Conservation (phyloP, 176 grass and related monocot genomes). For the Ensete glaucum region DNA sequence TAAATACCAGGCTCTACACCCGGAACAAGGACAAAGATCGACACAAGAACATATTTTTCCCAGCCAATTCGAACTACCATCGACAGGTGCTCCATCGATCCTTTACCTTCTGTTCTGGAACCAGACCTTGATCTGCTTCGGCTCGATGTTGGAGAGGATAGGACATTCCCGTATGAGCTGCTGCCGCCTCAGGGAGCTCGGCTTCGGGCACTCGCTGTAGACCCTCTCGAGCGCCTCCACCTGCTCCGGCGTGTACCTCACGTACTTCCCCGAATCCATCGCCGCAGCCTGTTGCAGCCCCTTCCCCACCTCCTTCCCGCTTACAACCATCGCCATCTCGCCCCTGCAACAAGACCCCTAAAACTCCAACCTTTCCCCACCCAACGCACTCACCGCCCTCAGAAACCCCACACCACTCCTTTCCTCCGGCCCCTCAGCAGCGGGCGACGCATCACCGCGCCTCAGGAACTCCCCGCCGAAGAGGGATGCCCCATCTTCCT, state of each 20-base stretch:
- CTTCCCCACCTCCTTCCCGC: constrained; percentile 15
- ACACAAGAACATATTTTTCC: too few relatives aligned
- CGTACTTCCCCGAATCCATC: constrained; percentile 85
- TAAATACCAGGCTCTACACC: too few relatives aligned
- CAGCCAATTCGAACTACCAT: too few relatives aligned
- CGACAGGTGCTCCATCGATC: not conserved
- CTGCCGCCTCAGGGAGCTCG: constrained; percentile 69
- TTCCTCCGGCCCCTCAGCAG: not conserved
- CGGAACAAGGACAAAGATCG: too few relatives aligned
- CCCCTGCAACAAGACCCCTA: not conserved
- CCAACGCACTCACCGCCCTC: not conserved
- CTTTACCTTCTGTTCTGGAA: constrained; percentile 92
- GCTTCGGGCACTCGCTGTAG: constrained; percentile 90
- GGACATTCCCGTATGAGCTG: constrained; percentile 83
- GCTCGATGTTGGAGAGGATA: constrained; percentile 83
- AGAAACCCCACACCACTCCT: not conserved
- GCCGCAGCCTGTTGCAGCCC: constrained; percentile 19
- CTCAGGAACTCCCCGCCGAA: too few relatives aligned
- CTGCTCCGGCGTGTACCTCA: constrained; percentile 91
- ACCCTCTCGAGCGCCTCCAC: constrained; percentile 92
- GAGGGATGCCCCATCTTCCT: not conserved
- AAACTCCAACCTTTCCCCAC: not conserved
- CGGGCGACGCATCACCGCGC: not conserved
- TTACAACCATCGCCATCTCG: constrained; percentile 43
- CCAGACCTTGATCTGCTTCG: constrained; percentile 98